phyloP scores from a whole-genome alignment of 495 filamentous ascomycete genomes.

The Aspergillus egyptiacus region DNA sequence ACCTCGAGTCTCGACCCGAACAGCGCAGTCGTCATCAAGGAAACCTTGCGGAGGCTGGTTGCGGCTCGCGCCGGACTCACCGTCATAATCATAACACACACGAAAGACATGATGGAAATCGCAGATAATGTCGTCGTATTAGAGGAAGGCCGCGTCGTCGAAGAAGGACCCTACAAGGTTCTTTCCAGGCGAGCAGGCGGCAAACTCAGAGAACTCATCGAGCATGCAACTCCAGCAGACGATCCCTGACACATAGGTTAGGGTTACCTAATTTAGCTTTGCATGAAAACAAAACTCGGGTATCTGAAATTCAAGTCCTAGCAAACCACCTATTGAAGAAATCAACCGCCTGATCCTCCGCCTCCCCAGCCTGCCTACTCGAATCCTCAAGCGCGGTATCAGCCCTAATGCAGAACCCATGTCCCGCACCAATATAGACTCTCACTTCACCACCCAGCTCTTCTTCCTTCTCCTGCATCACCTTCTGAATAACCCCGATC shows the following conservation, averaged over 20 bases:
- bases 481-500: constrained; percentile 32
- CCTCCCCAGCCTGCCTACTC: constrained; percentile 35
- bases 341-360: constrained; percentile 49
- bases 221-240: constrained; percentile 9
- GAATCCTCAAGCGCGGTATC: constrained; percentile 38
- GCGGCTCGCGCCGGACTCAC: constrained; percentile 33
- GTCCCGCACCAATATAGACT: constrained; percentile 51
- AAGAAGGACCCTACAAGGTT: constrained; percentile 56
- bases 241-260: neutral
- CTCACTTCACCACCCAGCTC: constrained; percentile 36
- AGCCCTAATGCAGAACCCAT: constrained; percentile 55
- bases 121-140: constrained; percentile 66
- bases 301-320: neutral
- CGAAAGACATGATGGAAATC: constrained; percentile 74
- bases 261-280: neutral
- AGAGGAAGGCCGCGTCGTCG: constrained; percentile 60
- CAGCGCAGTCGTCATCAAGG: constrained; percentile 60
- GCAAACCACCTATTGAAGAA: constrained; percentile 46
- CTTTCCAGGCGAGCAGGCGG: constrained; percentile 39
- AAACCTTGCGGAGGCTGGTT: constrained; percentile 50
- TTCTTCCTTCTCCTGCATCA: constrained; percentile 27
- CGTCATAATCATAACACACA: constrained; percentile 71
- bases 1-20: constrained; percentile 73
- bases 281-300: neutral
- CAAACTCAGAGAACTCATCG: constrained; percentile 33